Evolutionary conservation across 2,329 filamentous ascomycete genomes (phyloP).

Genomic region (Apiospora malaysiana): DNA sequence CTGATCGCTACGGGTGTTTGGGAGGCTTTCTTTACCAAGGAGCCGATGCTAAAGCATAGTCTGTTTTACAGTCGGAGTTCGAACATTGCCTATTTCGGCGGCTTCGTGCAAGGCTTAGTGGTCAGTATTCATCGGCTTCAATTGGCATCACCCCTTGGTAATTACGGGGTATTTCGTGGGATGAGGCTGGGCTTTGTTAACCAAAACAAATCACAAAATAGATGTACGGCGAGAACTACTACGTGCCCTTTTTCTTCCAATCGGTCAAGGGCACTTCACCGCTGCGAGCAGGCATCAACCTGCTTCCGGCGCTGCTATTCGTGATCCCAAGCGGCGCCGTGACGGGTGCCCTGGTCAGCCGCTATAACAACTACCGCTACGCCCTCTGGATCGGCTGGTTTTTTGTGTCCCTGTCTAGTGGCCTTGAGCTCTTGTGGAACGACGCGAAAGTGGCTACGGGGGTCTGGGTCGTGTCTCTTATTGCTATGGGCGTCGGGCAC

Average conservation of each 20-base stretch:
- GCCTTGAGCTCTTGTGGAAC: slow-evolving; percentile 29
- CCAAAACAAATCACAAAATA: slow-evolving; percentile 11
- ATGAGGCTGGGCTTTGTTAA: no score
- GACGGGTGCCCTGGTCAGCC: slow-evolving; percentile 23
- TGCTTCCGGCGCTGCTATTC: slow-evolving; percentile 24
- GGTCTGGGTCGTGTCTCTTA: slow-evolving; percentile 28
- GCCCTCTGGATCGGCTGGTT: slow-evolving; percentile 25
- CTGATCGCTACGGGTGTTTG: slow-evolving; percentile 24
- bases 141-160: background rate
- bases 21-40: slow-evolving; percentile 23
- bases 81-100: slow-evolving; percentile 25
- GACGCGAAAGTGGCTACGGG: slow-evolving; percentile 24
- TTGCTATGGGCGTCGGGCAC: slow-evolving; percentile 30
- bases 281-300: slow-evolving; percentile 21
- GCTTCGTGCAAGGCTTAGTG: slow-evolving; percentile 26
- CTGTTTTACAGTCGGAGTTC: slow-evolving; percentile 24
- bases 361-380: slow-evolving; percentile 24
- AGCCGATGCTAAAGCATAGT: slow-evolving; percentile 24
- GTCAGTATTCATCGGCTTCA: slow-evolving; percentile 21
- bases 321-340: slow-evolving; percentile 26
- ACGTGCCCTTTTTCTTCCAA: slow-evolving; percentile 25
- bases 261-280: slow-evolving; percentile 21
- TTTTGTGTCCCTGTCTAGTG: slow-evolving; percentile 24
- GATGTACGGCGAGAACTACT: slow-evolving; percentile 27
- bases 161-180: no score